phyloP scores from a whole-genome alignment of 2,329 filamentous ascomycete genomes.

The Fusarium albosuccineum region DNA sequence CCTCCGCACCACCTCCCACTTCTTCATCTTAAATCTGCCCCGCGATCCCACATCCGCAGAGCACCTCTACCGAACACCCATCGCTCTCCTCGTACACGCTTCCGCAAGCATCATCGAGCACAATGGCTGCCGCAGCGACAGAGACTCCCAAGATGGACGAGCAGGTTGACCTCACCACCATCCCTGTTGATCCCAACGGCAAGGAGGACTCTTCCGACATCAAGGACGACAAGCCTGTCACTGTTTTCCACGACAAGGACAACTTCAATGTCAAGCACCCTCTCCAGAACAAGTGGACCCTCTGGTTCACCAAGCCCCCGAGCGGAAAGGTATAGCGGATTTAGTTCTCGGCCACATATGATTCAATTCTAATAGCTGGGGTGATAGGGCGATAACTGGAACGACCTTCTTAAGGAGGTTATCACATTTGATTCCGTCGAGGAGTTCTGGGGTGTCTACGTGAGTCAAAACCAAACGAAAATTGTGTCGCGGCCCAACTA shows the following conservation, averaged over 20 bases:
- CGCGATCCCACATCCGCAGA: constrained; percentile 44
- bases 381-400: constrained; percentile 95
- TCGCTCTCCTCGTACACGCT: constrained; percentile 1
- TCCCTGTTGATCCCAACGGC: constrained; percentile 75
- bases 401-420: constrained; percentile 96
- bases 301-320: constrained; percentile 99
- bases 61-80: constrained; percentile 27
- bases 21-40: constrained; percentile 45
- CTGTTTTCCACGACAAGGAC: constrained; percentile 97
- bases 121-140: constrained; percentile 54
- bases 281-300: constrained; percentile 95
- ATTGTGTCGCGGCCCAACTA: constrained; percentile 25
- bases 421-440: constrained; percentile 99
- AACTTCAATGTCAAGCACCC: constrained; percentile 99
- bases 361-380: constrained; percentile 27
- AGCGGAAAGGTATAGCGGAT: constrained; percentile 82
- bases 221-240: constrained; percentile 76
- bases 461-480: constrained; percentile 63
- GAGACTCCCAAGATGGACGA: constrained; percentile 57
- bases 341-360: constrained; percentile 5
- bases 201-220: constrained; percentile 65
- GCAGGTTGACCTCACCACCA: constrained; percentile 76
- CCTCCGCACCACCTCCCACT: constrained; percentile 38
- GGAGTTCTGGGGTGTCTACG: constrained; percentile 99
- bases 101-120: constrained; percentile 34